Base-by-base conservation (phyloP, 352 stramenopile species). In the Phytophthora melonis region DNA sequence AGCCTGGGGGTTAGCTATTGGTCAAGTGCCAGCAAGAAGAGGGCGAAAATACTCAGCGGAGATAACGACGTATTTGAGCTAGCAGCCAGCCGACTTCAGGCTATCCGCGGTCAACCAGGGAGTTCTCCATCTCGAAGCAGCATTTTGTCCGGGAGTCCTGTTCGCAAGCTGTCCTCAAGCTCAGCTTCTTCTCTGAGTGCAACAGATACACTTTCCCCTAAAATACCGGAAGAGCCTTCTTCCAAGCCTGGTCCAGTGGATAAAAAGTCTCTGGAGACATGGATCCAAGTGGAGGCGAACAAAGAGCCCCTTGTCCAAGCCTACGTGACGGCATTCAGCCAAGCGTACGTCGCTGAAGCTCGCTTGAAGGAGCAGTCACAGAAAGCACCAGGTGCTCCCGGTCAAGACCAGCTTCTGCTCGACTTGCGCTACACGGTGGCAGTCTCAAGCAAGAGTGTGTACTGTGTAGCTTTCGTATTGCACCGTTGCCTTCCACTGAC, bases 1-100 rank as follows among this genome's bases (percentile, higher is more conserved):
- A 86, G 73, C 65, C 68, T 87, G 19, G 74, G 83, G 7, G 23
- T 52, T 58, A 39, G 36, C 0, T 88, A 78, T 60, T 90, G 83
- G 83, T 47, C 56, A 3, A 77, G 66, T 58, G 77, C 73, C 27
- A 72, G 59, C 49, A 85, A 83, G 41, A 85, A 83, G 34, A 60
- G 81, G 2, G 7, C 16, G 1, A 64, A 62, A 23, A 63, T 86
- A 16, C 43, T 87, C 5, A 58, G 45, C 10, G 59, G 52, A 0
- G 32, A 81, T 7, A 68, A 73, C 1, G 70, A 82, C 41, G 54
- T 85, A 6, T 85, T 87, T 34, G 53, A 72, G 2, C 27, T 81
- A 9, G 69, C 61, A 21, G 71, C 61, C 16, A 47, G 41, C 19
- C 41, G 61, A 19, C 66, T 74, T 58, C 53, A 68, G 5, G 18